Evolutionary conservation across 2,329 filamentous ascomycete genomes (phyloP), one percentile per base, ranked within the genome.

Genomic region (Madurella mycetomatis): DNA sequence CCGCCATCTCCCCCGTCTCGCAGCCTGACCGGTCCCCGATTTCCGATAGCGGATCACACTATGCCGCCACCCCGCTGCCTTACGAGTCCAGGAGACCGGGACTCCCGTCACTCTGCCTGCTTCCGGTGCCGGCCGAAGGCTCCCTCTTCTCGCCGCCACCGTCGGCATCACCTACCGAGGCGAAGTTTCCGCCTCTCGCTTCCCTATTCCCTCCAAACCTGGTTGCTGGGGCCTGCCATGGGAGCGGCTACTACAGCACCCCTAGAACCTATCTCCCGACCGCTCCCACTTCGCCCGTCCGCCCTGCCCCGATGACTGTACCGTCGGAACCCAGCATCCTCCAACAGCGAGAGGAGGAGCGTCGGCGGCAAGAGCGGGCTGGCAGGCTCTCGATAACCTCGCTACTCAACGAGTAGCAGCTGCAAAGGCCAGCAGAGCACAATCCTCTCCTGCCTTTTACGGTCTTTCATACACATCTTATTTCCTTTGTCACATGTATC

Each of bases 11-110:
- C 0, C 88, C 86, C 2, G 73, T 76, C 55, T 70, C 75, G 47
- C 77, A 87, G 43, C 75, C 76, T 31, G 82, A 84, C 4, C 86
- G 86, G 7, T 88, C 86, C 1, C 76, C 90, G 58, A 77, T 88
- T 47, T 90, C 88, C 0, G 89, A 94, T 67, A 74, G 76, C 30
- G 79, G 80, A 58, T 86, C 84, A 1, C 76, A 80, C 53, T 81
- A 82, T 66, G 84, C 83, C 4, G 78, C 78, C 31, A 86, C 84
- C 11, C 81, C 83, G 15, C 64, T 72, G 65, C 65, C 58, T 39
- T 54, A 63, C 73, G 66, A 59, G 18, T 16, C 41, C 25, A 50
- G 43, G 16, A 16, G 9, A 5, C 43, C 39, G 17, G 8, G 1
- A 34, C 15, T 40, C 9, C 32, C 40, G 8, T 37, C 32, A 18